Conservation (phyloP, 108 stramenopile species). For the Cyclotella cryptica region DNA sequence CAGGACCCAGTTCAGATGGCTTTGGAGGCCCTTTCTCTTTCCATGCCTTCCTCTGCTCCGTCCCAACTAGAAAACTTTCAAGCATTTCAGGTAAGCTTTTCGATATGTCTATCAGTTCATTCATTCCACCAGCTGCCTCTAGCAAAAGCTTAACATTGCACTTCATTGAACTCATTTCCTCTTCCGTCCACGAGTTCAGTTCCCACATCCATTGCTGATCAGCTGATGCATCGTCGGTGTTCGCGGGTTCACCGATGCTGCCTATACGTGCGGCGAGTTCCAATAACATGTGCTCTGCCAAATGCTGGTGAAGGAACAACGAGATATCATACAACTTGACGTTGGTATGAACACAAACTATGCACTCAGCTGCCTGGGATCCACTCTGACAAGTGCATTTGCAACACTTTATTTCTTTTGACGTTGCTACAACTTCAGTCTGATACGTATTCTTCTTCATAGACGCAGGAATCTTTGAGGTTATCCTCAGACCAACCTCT, state of each 20-base stretch:
- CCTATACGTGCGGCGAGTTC: not conserved
- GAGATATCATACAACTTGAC: not conserved
- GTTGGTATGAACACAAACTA: not conserved
- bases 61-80: not conserved
- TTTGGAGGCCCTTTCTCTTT: slow-evolving; percentile 18
- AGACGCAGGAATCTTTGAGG: slow-evolving; percentile 15
- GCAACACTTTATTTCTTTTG: not conserved
- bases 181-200: not conserved
- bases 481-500: slow-evolving; percentile 4
- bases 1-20: slow-evolving; percentile 10
- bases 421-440: slow-evolving; percentile 5
- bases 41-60: slow-evolving; percentile 21
- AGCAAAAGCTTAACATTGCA: too few species aligned
- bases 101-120: not conserved
- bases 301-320: not conserved
- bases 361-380: not conserved
- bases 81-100: not conserved
- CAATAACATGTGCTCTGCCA: slow-evolving; percentile 21
- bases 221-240: not conserved
- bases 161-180: not conserved
- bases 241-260: not conserved
- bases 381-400: slow-evolving; percentile 1
- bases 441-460: slow-evolving; percentile 13
- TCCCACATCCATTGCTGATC: not conserved
- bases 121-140: too few species aligned